Percentiles rank a stretch among this genome's conserved stretches.
Evolutionary conservation across 257 asterid species (phyloP).

Genomic region (Fraxinus excelsior): DNA sequence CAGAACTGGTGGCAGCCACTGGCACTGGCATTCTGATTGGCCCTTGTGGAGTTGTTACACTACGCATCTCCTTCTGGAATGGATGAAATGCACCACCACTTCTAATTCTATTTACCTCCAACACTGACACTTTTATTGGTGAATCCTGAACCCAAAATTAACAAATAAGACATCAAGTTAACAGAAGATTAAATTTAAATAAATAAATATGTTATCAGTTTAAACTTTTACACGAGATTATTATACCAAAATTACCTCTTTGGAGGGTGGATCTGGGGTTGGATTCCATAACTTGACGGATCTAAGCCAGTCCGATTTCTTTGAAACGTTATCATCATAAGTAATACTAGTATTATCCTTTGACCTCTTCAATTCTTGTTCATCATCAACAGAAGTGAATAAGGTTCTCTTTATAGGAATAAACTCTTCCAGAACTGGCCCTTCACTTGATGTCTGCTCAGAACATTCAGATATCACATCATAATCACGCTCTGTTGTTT

Average conservation of each 20-base stretch:
- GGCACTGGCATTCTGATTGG: background rate
- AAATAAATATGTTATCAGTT: background rate
- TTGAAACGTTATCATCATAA: background rate
- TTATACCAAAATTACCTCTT: conserved; percentile 38
- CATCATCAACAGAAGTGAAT: background rate
- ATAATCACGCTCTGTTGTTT: conserved; percentile 41
- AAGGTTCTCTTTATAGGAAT: conserved; percentile 25
- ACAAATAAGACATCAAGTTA: too few relatives aligned
- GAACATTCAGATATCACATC: conserved; percentile 62
- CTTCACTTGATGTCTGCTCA: conserved; percentile 71
- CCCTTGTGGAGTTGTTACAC: background rate
- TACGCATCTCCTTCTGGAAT: conserved; percentile 41
- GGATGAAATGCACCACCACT: conserved; percentile 58
- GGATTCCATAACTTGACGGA: conserved; percentile 82
- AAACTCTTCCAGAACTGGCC: conserved; percentile 63
- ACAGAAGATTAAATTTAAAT: background rate
- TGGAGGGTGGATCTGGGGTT: conserved; percentile 62
- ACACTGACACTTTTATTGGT: conserved; percentile 33
- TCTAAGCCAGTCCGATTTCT: conserved; percentile 79
- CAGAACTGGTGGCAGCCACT: conserved; percentile 40
- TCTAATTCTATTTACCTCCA: conserved; percentile 46
- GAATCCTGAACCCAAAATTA: conserved; percentile 30
- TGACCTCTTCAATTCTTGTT: conserved; percentile 12
- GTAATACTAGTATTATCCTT: background rate
- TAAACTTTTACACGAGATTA: too few relatives aligned